Evolutionary conservation across 768 basidiomycete genomes (phyloP).

Genomic region (Leccinum barrowsii): DNA sequence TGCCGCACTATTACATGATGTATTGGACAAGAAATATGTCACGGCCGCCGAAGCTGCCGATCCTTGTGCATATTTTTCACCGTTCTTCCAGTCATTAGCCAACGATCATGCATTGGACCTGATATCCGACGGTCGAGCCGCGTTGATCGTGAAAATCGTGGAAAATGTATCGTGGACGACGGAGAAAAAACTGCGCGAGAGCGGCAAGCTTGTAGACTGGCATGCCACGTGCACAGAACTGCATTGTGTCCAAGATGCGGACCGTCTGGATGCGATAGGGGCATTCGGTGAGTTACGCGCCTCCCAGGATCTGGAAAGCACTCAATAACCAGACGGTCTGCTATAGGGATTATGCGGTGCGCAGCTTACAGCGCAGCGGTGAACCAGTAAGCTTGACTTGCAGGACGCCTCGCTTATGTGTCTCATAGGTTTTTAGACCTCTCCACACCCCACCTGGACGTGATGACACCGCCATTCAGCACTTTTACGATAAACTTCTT

Average conservation of each 20-base stretch:
- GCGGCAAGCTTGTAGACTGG: conserved; percentile 60
- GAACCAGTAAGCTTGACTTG: conserved; percentile 39
- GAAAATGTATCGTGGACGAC: conserved; percentile 85
- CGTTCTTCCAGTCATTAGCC: conserved; percentile 53
- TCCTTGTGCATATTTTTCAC: conserved; percentile 62
- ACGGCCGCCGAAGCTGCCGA: conserved; percentile 52
- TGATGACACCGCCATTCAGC: conserved; percentile 62
- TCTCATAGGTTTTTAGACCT: conserved; percentile 29
- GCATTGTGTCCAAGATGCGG: conserved; percentile 80
- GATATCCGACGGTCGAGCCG: conserved; percentile 57
- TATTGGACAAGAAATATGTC: conserved; percentile 84
- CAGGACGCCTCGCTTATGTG: background rate
- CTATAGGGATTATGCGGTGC: conserved; percentile 59
- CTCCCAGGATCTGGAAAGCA: background rate
- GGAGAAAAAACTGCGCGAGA: conserved; percentile 62
- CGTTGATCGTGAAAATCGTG: conserved; percentile 54
- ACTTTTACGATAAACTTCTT: conserved; percentile 85
- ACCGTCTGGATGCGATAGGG: conserved; percentile 76
- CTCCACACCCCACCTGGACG: conserved; percentile 47
- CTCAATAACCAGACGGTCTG: background rate
- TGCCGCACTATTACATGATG: conserved; percentile 85
- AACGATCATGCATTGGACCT: conserved; percentile 48
- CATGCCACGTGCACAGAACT: conserved; percentile 70
- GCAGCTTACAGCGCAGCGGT: conserved; percentile 58
- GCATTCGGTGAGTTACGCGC: conserved; percentile 56